These are phyloP conservation scores for Pneumocystis jirovecii DNA, from an alignment of 1,139 yeast species.

Conservation along the genomic window DNA sequence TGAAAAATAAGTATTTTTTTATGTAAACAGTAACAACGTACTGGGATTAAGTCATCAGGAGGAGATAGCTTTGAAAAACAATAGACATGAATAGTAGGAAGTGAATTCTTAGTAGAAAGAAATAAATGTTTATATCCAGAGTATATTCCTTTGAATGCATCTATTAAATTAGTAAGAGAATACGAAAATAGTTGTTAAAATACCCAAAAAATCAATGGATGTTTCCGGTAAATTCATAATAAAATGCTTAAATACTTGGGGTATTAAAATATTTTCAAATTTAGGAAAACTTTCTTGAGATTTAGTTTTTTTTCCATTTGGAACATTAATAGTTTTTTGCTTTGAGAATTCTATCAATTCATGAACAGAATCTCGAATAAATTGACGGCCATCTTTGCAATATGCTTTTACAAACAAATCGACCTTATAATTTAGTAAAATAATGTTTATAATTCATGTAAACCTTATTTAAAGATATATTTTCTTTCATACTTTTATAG, in stretches of 20 bases:
- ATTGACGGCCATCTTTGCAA: conserved; percentile 71
- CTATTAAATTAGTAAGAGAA: conserved; percentile 17
- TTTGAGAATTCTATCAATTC: conserved; percentile 29
- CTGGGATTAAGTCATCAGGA: conserved; percentile 1
- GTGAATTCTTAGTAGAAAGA: conserved; percentile 29
- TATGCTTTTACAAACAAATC: conserved; percentile 40
- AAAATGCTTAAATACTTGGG: conserved; percentile 50
- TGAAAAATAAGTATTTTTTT: conserved; percentile 12
- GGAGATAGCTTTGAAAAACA: conserved; percentile 80
- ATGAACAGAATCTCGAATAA: conserved; percentile 48
- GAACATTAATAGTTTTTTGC: conserved; percentile 16
- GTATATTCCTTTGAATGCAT: conserved; percentile 22
- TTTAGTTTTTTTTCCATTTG: conserved; percentile 18
- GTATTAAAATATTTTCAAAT: conserved; percentile 28
- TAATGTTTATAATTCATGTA: conserved; percentile 16
- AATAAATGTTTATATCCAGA: conserved; percentile 18
- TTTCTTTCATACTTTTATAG: conserved; percentile 49
- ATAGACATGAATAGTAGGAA: conserved; percentile 76
- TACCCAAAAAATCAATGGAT: conserved; percentile 60
- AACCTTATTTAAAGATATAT: conserved; percentile 52
- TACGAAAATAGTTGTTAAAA: conserved; percentile 1
- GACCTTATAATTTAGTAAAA: conserved; percentile 2
- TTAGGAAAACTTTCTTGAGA: conserved; percentile 16
- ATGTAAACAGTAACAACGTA: background rate
- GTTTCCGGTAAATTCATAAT: conserved; percentile 95